Conservation (phyloP, 257 asterid species). For the Fraxinus pennsylvanica region DNA sequence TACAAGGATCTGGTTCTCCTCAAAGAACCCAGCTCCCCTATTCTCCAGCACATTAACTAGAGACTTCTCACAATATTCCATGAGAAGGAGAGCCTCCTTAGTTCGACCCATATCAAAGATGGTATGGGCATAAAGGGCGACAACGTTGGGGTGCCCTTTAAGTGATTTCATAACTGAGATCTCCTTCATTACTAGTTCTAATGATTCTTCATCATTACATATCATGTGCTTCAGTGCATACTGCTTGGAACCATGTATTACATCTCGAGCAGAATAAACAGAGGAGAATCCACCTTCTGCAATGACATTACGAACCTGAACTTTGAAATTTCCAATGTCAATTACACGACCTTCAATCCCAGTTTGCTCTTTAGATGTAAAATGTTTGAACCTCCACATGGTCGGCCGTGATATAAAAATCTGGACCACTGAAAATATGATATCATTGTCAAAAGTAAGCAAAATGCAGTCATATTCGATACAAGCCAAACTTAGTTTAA, state of each 20-base stretch:
- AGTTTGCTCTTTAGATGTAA: slow-evolving; percentile 75
- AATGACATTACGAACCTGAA: slow-evolving; percentile 76
- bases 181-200: slow-evolving; percentile 74
- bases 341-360: slow-evolving; percentile 95
- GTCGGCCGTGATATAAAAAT: slow-evolving; percentile 32
- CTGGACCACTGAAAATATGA: slow-evolving; percentile 39
- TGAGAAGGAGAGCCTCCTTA: slow-evolving; percentile 86
- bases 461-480: neutral
- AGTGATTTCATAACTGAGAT: slow-evolving; percentile 85
- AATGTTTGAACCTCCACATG: slow-evolving; percentile 97
- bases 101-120: slow-evolving; percentile 94
- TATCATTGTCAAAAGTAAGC: slow-evolving; percentile 7
- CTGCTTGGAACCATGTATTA: slow-evolving; percentile 77
- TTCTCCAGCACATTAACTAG: slow-evolving; percentile 83
- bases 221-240: slow-evolving; percentile 91
- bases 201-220: slow-evolving; percentile 85
- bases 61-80: slow-evolving; percentile 93
- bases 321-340: slow-evolving; percentile 80
- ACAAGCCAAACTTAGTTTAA: neutral
- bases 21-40: slow-evolving; percentile 90
- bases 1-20: slow-evolving; percentile 81
- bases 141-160: slow-evolving; percentile 91
- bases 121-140: slow-evolving; percentile 67
- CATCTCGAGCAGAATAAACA: slow-evolving; percentile 86
- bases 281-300: slow-evolving; percentile 99